These are phyloP conservation scores for Dendrostoma leiphaemia DNA, from an alignment of 2,329 filamentous ascomycete genomes.

Conservation along the genomic window DNA sequence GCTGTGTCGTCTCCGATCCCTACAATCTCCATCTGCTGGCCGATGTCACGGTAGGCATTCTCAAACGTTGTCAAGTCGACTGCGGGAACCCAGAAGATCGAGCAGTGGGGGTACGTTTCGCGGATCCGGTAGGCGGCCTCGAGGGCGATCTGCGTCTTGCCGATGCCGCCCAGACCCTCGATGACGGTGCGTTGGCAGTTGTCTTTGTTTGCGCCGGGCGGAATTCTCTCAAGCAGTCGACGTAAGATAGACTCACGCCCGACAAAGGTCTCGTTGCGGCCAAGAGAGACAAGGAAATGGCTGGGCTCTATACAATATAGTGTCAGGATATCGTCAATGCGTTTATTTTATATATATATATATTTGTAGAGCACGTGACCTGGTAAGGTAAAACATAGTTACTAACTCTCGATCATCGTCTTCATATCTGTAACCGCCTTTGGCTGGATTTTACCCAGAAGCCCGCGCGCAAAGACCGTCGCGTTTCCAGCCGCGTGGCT, in stretches of 20 bases:
- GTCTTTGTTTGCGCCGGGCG: background rate
- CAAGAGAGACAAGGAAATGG: slow-evolving; percentile 24
- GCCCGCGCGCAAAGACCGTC: slow-evolving; percentile 26
- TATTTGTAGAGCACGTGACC: no score
- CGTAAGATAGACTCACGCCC: slow-evolving; percentile 22
- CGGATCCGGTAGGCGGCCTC: slow-evolving; percentile 30
- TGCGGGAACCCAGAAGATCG: slow-evolving; percentile 40
- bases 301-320: no score
- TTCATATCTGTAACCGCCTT: background rate
- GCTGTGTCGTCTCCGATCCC: slow-evolving; percentile 31
- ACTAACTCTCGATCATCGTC: background rate
- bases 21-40: slow-evolving; percentile 24
- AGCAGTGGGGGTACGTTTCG: slow-evolving; percentile 27
- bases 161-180: background rate
- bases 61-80: slow-evolving; percentile 29
- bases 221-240: slow-evolving; percentile 12
- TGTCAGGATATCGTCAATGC: no score
- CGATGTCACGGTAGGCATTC: slow-evolving; percentile 34
- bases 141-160: slow-evolving; percentile 38
- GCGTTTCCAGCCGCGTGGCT: slow-evolving; percentile 31
- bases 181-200: background rate
- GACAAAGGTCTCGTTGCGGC: slow-evolving; percentile 25
- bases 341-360: no score
- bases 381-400: background rate
- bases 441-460: slow-evolving; percentile 9